These are phyloP conservation scores for Aspergillus thermomutatus DNA, from an alignment of 2,329 filamentous ascomycete genomes.

Conservation along the genomic window DNA sequence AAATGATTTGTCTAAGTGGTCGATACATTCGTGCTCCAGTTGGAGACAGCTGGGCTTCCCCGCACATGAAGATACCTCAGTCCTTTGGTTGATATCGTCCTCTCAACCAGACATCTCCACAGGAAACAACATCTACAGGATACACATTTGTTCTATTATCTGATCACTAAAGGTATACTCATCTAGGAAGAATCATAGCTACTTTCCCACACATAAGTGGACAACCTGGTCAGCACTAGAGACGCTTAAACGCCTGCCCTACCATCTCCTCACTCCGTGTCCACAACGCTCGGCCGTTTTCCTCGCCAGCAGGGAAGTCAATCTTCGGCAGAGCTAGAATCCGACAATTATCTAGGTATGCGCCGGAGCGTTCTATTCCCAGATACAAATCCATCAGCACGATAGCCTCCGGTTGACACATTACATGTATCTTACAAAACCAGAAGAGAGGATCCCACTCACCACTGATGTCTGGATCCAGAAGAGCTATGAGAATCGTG, in stretches of 20 bases:
- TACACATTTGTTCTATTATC: not conserved
- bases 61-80: not conserved
- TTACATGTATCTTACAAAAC: not conserved
- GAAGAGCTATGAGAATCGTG: slow-evolving; percentile 20
- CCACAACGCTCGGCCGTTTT: slow-evolving; percentile 30
- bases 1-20: not conserved
- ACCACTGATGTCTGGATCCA: slow-evolving; percentile 23
- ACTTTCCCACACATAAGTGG: not conserved
- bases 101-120: not conserved
- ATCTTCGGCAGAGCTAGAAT: slow-evolving; percentile 16
- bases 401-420: not conserved
- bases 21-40: not conserved
- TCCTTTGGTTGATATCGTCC: not conserved
- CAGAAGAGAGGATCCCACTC: slow-evolving; percentile 5
- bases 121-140: not conserved
- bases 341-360: slow-evolving; percentile 23
- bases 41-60: not conserved
- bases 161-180: not conserved
- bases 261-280: slow-evolving; percentile 28
- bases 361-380: slow-evolving; percentile 18
- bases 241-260: slow-evolving; percentile 20
- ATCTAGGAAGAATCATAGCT: not conserved
- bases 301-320: slow-evolving; percentile 25
- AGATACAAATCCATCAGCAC: not conserved
- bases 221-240: not conserved